phyloP scores from a whole-genome alignment of 106 monocot species.

The Posidonia australis region DNA sequence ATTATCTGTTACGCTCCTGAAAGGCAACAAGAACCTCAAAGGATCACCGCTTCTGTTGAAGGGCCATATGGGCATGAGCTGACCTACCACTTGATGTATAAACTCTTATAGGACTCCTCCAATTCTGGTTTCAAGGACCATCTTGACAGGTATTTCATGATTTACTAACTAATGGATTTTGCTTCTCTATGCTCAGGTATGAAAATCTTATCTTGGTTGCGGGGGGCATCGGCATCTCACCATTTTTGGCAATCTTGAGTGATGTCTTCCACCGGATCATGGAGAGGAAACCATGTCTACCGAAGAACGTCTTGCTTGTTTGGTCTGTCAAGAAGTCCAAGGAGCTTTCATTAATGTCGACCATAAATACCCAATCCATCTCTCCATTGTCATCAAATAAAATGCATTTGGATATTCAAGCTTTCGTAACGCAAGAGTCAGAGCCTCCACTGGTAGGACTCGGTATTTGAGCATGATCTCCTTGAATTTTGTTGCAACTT shows the following conservation, averaged over 20 bases:
- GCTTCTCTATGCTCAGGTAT: constrained; percentile 33
- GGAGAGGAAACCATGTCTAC: constrained; percentile 43
- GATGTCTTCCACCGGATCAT: constrained; percentile 59
- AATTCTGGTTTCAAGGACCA: background rate
- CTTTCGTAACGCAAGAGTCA: constrained; percentile 82
- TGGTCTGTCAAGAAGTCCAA: constrained; percentile 89
- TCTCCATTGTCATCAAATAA: constrained; percentile 39
- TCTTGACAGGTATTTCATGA: background rate
- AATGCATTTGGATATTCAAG: constrained; percentile 60
- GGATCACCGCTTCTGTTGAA: constrained; percentile 68
- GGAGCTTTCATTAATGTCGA: constrained; percentile 78
- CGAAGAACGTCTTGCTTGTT: constrained; percentile 66
- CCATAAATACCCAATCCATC: constrained; percentile 31
- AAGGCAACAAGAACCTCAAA: constrained; percentile 8
- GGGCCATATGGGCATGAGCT: constrained; percentile 92
- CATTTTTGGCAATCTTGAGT: constrained; percentile 83
- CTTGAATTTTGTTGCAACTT: background rate
- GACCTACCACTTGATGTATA: constrained; percentile 80
- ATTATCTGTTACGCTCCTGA: constrained; percentile 28
- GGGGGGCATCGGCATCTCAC: constrained; percentile 93
- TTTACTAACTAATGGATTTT: background rate
- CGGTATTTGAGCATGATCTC: too few relatives aligned
- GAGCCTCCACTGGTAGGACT: constrained; percentile 53
- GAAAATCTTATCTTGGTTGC: constrained; percentile 90
- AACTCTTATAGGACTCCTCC: background rate